A percentile compares a stretch with the other conserved stretches of the same genome.
These are phyloP conservation scores for Medicago ruthenica DNA, from an alignment of 306 rosid species.

Conservation along the genomic window DNA sequence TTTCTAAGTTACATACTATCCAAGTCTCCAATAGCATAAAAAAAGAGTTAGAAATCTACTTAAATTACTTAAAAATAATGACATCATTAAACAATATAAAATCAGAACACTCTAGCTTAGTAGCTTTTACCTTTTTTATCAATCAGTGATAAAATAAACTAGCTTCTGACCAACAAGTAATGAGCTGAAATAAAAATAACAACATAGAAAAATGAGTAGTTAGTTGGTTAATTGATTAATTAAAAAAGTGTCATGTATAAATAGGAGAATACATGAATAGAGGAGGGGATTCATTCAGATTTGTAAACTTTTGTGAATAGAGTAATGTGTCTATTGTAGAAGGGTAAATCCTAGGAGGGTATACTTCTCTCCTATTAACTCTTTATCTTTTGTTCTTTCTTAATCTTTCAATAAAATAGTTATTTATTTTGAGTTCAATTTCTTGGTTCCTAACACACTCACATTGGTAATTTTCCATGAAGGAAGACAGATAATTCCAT, in stretches of 20 bases:
- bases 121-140: no score
- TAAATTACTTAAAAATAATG: no score
- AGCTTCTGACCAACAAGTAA: no score
- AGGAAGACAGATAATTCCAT: not conserved
- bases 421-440: not conserved
- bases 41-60: no score
- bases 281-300: not conserved
- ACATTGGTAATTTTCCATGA: not conserved
- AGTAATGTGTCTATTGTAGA: not conserved
- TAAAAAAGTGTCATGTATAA: not conserved
- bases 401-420: not conserved
- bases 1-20: no score
- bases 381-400: not conserved
- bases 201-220: not conserved
- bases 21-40: no score
- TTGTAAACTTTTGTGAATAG: not conserved
- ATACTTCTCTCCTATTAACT: not conserved
- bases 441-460: not conserved
- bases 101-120: no score
- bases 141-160: no score
- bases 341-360: not conserved
- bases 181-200: no score
- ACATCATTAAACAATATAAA: no score
- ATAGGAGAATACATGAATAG: conserved; percentile 1
- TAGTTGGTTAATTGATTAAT: not conserved